A percentile compares a stretch with the other conserved stretches of the same genome.
Evolutionary conservation across 2,329 filamentous ascomycete genomes (phyloP).

Genomic region (Sporothrix brasiliensis): DNA sequence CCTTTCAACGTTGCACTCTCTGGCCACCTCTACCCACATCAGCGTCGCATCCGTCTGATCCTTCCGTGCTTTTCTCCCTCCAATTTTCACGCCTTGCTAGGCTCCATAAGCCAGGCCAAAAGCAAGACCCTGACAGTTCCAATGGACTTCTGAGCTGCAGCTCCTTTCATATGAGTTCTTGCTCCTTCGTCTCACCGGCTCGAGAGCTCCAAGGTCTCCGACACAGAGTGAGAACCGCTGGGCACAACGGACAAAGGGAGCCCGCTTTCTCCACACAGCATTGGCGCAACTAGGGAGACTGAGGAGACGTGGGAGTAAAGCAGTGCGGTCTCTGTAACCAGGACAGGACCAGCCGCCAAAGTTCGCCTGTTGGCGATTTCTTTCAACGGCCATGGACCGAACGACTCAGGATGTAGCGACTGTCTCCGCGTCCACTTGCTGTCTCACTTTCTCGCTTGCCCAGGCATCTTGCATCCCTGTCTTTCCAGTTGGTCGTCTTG

Average conservation of each 20-base stretch:
- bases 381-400: too few relatives aligned
- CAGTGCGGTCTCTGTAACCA: too few relatives aligned
- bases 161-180: not conserved
- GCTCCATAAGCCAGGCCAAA: not conserved
- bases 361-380: too few relatives aligned
- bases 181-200: not conserved
- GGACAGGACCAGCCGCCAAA: too few relatives aligned
- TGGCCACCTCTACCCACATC: conserved; percentile 8
- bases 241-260: not conserved
- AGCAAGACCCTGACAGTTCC: not conserved
- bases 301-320: too few relatives aligned
- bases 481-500: too few relatives aligned
- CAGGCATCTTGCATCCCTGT: not conserved
- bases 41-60: conserved; percentile 24
- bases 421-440: not conserved
- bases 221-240: not conserved
- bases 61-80: not conserved
- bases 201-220: not conserved
- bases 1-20: not conserved
- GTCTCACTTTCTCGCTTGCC: not conserved
- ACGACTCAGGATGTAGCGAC: too few relatives aligned
- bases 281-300: too few relatives aligned
- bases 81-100: conserved; percentile 20
- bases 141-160: not conserved
- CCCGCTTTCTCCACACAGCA: too few relatives aligned